phyloP scores from a whole-genome alignment of 176 grass and related monocot species.

The Rhynchospora tenuis region DNA sequence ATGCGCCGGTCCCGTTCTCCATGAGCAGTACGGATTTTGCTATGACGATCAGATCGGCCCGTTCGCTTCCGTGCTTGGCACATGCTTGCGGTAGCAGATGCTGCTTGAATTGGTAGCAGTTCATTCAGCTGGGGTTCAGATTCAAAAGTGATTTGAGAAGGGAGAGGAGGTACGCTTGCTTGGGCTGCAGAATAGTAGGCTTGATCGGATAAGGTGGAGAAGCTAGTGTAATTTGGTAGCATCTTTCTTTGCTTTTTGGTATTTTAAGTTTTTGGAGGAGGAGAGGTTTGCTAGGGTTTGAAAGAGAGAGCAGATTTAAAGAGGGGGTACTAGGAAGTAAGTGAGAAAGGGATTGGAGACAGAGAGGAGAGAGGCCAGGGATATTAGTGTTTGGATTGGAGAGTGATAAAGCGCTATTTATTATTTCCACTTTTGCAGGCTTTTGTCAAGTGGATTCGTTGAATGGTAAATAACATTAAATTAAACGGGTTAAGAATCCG shows the following conservation, averaged over 20 bases:
- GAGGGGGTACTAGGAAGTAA: neutral
- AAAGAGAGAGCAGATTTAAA: constrained; percentile 10
- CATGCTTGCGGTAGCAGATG: neutral
- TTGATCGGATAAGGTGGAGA: neutral
- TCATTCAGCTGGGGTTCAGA: neutral
- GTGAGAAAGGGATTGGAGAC: constrained; percentile 4
- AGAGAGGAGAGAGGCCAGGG: neutral
- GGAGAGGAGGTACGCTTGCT: neutral
- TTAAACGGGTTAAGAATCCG: neutral
- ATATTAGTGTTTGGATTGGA: neutral
- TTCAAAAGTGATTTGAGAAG: neutral
- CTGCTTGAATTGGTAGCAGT: neutral
- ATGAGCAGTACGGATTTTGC: constrained; percentile 88
- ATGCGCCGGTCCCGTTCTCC: constrained; percentile 81
- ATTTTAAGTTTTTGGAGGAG: neutral
- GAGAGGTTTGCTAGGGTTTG: neutral
- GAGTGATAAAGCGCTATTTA: neutral
- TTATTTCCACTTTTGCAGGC: neutral
- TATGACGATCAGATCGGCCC: constrained; percentile 67
- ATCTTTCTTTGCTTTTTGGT: neutral
- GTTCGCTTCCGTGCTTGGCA: constrained; percentile 40
- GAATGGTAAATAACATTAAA: neutral
- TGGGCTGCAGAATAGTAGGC: neutral
- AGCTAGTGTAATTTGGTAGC: constrained; percentile 12
- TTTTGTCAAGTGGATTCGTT: neutral